These are phyloP conservation scores for Ambrosia hybrid DNA, from an alignment of 140 eudicot genomes.

Conservation along the genomic window DNA sequence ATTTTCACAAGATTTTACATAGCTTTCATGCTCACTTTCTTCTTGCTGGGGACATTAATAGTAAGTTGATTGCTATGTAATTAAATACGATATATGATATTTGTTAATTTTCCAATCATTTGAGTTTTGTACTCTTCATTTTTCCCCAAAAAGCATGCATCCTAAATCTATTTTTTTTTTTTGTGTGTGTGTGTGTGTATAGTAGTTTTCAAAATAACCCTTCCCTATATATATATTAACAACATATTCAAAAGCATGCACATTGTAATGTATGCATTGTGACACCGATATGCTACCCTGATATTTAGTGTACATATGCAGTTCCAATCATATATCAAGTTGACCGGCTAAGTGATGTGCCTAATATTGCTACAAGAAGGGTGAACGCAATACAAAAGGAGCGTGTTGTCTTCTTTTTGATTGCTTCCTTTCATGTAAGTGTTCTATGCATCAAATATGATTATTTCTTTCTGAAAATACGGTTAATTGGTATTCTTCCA, in stretches of 20 bases:
- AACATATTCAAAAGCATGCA: no score
- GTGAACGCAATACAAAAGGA: conserved; percentile 89
- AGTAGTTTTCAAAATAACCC: no score
- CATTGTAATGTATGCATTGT: conserved; percentile 4
- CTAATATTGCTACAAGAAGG: conserved; percentile 78
- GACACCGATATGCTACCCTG: conserved; percentile 11
- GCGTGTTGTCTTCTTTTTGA: conserved; percentile 68
- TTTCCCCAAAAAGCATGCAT: conserved; percentile 23
- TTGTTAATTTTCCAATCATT: background rate
- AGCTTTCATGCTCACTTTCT: conserved; percentile 94
- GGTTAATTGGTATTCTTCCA: conserved; percentile 3
- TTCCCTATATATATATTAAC: no score
- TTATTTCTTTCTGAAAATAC: background rate
- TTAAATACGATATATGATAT: background rate
- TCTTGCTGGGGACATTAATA: conserved; percentile 67
- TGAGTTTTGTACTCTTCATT: conserved; percentile 1
- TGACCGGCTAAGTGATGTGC: conserved; percentile 74
- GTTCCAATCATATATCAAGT: conserved; percentile 87
- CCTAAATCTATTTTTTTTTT: background rate
- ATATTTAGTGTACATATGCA: conserved; percentile 35
- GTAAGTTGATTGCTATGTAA: conserved; percentile 48
- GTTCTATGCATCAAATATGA: background rate
- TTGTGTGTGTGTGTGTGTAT: no score
- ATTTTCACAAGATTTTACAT: conserved; percentile 75
- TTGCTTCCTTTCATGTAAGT: conserved; percentile 86